These are phyloP conservation scores for Trypanosoma theileri DNA, from an alignment of 208 protist species.

Conservation along the genomic window DNA sequence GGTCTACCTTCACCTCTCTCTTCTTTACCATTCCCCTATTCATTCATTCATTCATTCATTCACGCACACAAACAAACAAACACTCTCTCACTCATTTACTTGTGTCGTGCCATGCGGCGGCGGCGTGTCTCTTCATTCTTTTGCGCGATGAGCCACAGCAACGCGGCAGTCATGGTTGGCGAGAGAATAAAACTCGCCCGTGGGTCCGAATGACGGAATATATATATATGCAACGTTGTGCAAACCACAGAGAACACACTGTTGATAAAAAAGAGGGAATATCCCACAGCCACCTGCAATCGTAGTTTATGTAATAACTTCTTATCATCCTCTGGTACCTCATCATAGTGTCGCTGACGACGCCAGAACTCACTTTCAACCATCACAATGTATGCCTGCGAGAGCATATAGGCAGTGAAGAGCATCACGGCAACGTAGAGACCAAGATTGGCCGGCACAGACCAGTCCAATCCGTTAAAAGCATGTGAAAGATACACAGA, in stretches of 20 bases:
- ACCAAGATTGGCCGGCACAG: conserved; percentile 40
- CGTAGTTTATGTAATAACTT: conserved; percentile 70
- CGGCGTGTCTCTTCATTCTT: conserved; percentile 92
- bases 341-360: conserved; percentile 84
- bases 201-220: conserved; percentile 85
- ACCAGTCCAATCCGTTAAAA: conserved; percentile 78
- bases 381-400: conserved; percentile 86
- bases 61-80: conserved; percentile 7
- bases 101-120: conserved; percentile 78
- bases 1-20: conserved; percentile 5
- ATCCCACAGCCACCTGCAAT: conserved; percentile 78
- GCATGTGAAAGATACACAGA: conserved; percentile 85
- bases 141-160: conserved; percentile 85
- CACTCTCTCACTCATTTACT: conserved; percentile 30
- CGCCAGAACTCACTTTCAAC: conserved; percentile 87
- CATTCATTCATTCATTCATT: conserved; percentile 3
- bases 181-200: conserved; percentile 78
- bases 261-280: conserved; percentile 86
- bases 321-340: conserved; percentile 65
- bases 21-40: not conserved
- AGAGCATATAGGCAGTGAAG: conserved; percentile 74
- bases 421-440: conserved; percentile 61
- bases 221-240: conserved; percentile 76
- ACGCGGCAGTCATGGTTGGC: conserved; percentile 67
- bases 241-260: conserved; percentile 74